Percentiles rank a stretch among this genome's conserved stretches.
Evolutionary conservation across 352 stramenopile genomes (phyloP).

Genomic region (Phytophthora hibernalis): DNA sequence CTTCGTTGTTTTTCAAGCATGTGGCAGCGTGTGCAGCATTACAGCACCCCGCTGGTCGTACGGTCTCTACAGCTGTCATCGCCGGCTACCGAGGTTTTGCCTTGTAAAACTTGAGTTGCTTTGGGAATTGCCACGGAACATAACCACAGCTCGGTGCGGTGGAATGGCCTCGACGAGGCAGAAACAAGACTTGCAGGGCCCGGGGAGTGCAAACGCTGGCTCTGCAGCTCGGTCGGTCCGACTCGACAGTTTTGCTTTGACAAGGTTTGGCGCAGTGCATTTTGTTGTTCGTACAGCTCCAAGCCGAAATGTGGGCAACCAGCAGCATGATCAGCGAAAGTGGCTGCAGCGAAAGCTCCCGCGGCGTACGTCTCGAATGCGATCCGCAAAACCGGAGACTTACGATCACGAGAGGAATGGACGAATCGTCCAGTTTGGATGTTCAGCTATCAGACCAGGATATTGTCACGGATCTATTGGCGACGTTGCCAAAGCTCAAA

Average conservation of each 20-base stretch:
- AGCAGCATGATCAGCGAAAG: conserved; percentile 47
- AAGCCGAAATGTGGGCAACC: conserved; percentile 36
- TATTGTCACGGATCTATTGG: conserved; percentile 50
- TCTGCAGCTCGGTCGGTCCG: conserved; percentile 21
- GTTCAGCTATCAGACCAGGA: conserved; percentile 51
- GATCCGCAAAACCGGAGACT: conserved; percentile 30
- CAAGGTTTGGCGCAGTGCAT: conserved; percentile 7
- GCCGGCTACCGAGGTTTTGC: conserved; percentile 11
- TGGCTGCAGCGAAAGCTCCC: conserved; percentile 34
- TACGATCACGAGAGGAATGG: conserved; percentile 28
- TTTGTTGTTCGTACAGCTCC: conserved; percentile 13
- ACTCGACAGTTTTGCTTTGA: conserved; percentile 33
- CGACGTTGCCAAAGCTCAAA: conserved; percentile 52
- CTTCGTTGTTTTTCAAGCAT: conserved; percentile 14
- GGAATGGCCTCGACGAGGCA: conserved; percentile 1
- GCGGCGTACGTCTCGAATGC: conserved; percentile 30
- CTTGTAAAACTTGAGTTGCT: conserved; percentile 5
- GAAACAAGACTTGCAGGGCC: conserved; percentile 13
- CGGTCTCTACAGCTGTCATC: conserved; percentile 30
- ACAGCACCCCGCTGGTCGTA: conserved; percentile 20
- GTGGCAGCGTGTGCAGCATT: conserved; percentile 19
- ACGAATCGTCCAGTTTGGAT: conserved; percentile 17
- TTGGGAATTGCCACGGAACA: conserved; percentile 1
- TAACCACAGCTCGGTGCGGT: conserved; percentile 6
- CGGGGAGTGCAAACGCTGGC: conserved; percentile 19